A percentile compares a stretch with the other conserved stretches of the same genome.
Evolutionary conservation across 106 monocot species (phyloP).

Genomic region (Amphibolis antarctica): DNA sequence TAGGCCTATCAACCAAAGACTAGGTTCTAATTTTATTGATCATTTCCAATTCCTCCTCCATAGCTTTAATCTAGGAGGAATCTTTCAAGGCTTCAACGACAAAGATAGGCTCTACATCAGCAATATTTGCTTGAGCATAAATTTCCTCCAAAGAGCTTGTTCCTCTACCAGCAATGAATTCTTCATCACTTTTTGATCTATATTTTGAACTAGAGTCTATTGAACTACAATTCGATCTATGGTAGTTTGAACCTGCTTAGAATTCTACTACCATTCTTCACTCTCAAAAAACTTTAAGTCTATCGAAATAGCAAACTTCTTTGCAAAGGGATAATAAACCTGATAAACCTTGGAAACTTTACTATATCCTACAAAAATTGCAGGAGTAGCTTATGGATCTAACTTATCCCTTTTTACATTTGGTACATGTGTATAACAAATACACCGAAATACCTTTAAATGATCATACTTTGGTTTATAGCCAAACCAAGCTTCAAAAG

Average conservation of each 20-base stretch:
- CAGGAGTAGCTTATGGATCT: not conserved
- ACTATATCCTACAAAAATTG: slow-evolving; percentile 5
- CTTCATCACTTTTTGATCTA: no score
- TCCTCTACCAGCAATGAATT: no score
- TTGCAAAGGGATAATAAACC: not conserved
- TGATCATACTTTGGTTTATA: not conserved
- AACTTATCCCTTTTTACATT: not conserved
- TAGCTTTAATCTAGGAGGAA: no score
- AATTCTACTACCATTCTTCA: not conserved
- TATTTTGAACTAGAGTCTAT: no score
- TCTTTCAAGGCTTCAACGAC: no score
- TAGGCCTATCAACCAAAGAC: no score
- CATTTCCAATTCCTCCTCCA: no score
- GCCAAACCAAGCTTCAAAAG: slow-evolving; percentile 6
- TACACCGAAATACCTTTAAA: slow-evolving; percentile 4
- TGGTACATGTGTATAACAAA: slow-evolving; percentile 1
- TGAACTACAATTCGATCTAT: no score
- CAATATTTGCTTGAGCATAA: no score
- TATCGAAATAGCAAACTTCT: not conserved
- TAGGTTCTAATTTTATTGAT: no score
- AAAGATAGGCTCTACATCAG: no score
- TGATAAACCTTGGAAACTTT: not conserved
- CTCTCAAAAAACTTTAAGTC: slow-evolving; percentile 4
- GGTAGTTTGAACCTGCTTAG: not conserved
- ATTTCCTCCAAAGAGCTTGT: no score